These are phyloP conservation scores for Sutorius eximius DNA, from an alignment of 1,284 basidiomycete species.

Conservation along the genomic window DNA sequence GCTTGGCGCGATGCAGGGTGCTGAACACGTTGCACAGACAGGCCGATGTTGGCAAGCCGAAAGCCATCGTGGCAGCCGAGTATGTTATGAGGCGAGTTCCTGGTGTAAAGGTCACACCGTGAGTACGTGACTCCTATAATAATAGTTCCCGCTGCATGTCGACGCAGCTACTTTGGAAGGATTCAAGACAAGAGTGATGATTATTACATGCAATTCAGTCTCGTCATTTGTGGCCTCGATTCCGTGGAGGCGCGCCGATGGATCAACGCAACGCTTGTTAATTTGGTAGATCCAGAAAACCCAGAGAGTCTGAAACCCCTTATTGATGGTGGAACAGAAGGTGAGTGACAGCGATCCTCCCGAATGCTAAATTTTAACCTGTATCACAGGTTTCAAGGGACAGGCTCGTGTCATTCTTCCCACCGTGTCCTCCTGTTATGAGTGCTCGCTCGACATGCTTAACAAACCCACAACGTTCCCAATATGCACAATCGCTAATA, in stretches of 20 bases:
- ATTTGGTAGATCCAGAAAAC: conserved; percentile 88
- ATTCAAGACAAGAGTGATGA: conserved; percentile 97
- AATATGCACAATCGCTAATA: conserved; percentile 99
- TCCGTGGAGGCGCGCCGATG: conserved; percentile 95
- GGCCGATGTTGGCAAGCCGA: conserved; percentile 92
- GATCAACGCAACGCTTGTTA: conserved; percentile 98
- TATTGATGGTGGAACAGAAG: conserved; percentile 99
- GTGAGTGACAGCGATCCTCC: conserved; percentile 39
- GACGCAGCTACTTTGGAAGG: conserved; percentile 85
- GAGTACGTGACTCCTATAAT: conserved; percentile 33
- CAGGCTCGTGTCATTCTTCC: conserved; percentile 98
- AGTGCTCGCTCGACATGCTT: conserved; percentile 97
- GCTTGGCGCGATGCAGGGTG: background rate
- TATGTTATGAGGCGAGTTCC: conserved; percentile 95
- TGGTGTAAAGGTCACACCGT: conserved; percentile 93
- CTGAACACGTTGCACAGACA: conserved; percentile 46
- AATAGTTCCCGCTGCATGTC: conserved; percentile 17
- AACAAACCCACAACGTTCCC: conserved; percentile 97
- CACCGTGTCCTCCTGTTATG: conserved; percentile 94
- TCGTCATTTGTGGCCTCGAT: conserved; percentile 98
- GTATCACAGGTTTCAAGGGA: conserved; percentile 86
- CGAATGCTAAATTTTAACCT: conserved; percentile 1
- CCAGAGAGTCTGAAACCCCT: conserved; percentile 96
- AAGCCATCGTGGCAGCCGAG: conserved; percentile 91
- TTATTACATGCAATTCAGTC: conserved; percentile 97